A percentile compares a stretch with the other conserved stretches of the same genome.
Conservation (phyloP, 2,329 filamentous ascomycete genomes). For the Microsporum ferrugineum region DNA sequence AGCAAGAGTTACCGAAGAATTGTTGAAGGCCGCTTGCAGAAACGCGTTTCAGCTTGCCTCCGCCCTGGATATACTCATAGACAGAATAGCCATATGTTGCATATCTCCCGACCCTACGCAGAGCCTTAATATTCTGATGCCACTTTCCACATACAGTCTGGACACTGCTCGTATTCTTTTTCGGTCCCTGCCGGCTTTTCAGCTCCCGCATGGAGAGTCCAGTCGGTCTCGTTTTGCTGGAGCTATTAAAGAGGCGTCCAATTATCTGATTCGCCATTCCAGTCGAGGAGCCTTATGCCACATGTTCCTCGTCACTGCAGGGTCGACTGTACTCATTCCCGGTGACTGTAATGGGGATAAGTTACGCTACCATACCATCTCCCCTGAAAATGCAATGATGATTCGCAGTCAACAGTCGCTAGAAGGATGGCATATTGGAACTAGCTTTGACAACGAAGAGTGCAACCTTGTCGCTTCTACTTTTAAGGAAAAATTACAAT, state of each 20-base stretch:
- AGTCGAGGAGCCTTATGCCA: slow-evolving; percentile 22
- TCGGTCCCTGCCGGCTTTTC: slow-evolving; percentile 15
- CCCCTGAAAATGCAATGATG: slow-evolving; percentile 19
- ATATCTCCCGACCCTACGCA: slow-evolving; percentile 15
- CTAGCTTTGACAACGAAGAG: slow-evolving; percentile 14
- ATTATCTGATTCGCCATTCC: slow-evolving; percentile 17
- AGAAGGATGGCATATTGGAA: slow-evolving; percentile 23
- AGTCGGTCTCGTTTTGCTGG: slow-evolving; percentile 10
- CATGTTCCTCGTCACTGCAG: slow-evolving; percentile 24
- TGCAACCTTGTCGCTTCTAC: slow-evolving; percentile 9
- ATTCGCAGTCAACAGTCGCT: slow-evolving; percentile 12
- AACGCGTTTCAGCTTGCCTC: slow-evolving; percentile 19
- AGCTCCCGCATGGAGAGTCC: slow-evolving; percentile 7
- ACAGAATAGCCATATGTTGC: slow-evolving; percentile 21
- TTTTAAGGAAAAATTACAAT: slow-evolving; percentile 17
- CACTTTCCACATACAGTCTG: slow-evolving; percentile 18
- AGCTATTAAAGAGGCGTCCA: slow-evolving; percentile 19
- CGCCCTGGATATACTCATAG: slow-evolving; percentile 16
- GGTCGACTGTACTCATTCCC: slow-evolving; percentile 14
- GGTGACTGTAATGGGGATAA: slow-evolving; percentile 17
- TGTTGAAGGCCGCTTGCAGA: slow-evolving; percentile 17
- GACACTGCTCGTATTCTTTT: slow-evolving; percentile 16
- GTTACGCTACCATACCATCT: slow-evolving; percentile 26
- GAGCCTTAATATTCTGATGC: slow-evolving; percentile 20
- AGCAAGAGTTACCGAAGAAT: slow-evolving; percentile 11